Evolutionary conservation across 345 rosid species (phyloP), one percentile per base, ranked within the genome.

Genomic region (Carallia pectinifolia): DNA sequence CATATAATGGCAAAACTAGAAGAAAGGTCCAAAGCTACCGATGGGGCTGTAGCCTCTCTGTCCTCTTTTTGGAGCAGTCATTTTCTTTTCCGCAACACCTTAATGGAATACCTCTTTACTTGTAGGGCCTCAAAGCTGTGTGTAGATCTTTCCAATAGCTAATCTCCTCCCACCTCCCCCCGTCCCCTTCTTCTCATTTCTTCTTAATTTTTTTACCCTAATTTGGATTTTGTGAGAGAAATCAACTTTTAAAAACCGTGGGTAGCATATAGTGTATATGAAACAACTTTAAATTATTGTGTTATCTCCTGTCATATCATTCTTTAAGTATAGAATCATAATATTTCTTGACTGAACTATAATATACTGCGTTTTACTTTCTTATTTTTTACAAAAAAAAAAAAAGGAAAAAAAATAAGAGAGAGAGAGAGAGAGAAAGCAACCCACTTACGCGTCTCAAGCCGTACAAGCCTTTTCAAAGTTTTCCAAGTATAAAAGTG

Each of bases 11-110:
- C 40, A 63, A 59, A 34, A 31, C 15, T 60, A 40, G 61, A 39
- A 79, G 88, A 85, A 87, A 73, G 77, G 83, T 83, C 87, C 81
- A 81, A 85, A 71, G 74, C 71, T 85, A 85, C 87, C 86, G 83
- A 83, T 70, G 73, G 73, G 76, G 79, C 66, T 70, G 79, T 71
- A 85, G 85, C 80, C 84, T 77, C 70, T 71, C 85, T 84, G 87
- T 83, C 84, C 70, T 74, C 72, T 58, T 40, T 50, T 55, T 74
- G 77, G 92, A 81, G 75, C 80, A 62, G 97, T 89, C 98, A 74
- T 71, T 89, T 77, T 91, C 98, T 80, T 73, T 61, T 78, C 86
- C 76, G 82, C 60, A 83, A 85, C 62, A 65, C 79, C 55, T 61
- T 33, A 62, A 71, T 36, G 67, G 72, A 76, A 71, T 74, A 37